Base-by-base conservation (phyloP, 495 filamentous ascomycete species). In the Darksidea phi region DNA sequence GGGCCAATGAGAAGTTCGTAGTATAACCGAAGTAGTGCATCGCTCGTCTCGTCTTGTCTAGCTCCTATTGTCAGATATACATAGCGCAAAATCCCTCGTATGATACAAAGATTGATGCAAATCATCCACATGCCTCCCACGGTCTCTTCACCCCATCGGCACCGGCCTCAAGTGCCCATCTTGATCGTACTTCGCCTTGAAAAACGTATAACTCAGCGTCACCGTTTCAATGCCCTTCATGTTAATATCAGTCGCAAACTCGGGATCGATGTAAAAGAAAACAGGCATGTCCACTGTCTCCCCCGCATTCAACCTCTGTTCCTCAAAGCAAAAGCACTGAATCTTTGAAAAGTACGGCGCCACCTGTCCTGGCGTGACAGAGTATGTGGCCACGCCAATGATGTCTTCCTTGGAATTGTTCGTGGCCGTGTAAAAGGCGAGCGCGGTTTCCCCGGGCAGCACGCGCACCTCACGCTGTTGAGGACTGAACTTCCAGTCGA, bases 241-340 rank as follows among this genome's bases (percentile, higher is more conserved):
- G 47, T 86, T 88, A 18, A 92, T 79, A 75, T 99, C 95, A 59
- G 89, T 88, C 45, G 90, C 78, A 76, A 97, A 88, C 65, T 97
- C 95, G 6, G 95, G 95, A 71, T 99, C 95, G 68, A 99, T 88
- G 74, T 96, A 99, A 72, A 99, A 99, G 78, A 99, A 97, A 6
- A 99, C 95, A 2, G 95, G 95, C 95, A 99, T 99, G 77, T 99
- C 95, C 52, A 99, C 95, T 36, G 91, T 91, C 78, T 99, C 95
- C 24, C 93, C 91, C 21, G 91, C 93, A 72, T 91, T 93, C 51
- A 98, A 76, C 64, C 95, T 84, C 81, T 98, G 87, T 74, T 90
- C 91, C 79, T 99, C 95, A 71, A 99, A 99, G 73, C 95, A 99
- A 75, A 99, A 99, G 68, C 95, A 99, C 76, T 99, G 95, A 52